Evolutionary conservation across 805 yeast genomes (phyloP), one percentile per base, ranked within the genome.

Genomic region (Scheffersomyces amazonensis): DNA sequence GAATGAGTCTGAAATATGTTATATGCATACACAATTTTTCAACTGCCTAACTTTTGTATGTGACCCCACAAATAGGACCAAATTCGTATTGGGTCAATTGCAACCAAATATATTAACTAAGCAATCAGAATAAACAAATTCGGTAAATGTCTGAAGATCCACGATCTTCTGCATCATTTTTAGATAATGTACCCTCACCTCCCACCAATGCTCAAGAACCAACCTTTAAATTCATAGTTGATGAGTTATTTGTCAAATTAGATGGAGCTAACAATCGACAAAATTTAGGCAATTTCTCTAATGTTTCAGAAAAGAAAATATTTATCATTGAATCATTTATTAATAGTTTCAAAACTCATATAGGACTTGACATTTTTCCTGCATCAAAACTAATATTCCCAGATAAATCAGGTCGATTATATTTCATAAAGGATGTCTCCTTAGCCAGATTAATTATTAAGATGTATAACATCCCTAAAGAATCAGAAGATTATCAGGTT

Each of bases 301-400:
- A 52, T 32, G 41, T 56, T 12, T 49, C 57, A 18, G 52, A 56
- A 13, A 57, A 55, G 40, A 60, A 57, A 34, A 38, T 39, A n/a
- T 45, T 46, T 30, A 54, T 63, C 17, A 51, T 68, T 19, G 52
- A 51, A 25, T 31, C 47, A 20, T 69, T 66, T 40, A 48, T 69
- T 24, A 41, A 48, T 12, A 40, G 58, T 5, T 67, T 60, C 54
- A 54, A 55, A 31, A 57, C 58, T 13, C 72, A 66, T 40, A 58
- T 68, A 16, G 73, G 73, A 9, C 29, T 40, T 28, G 62, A 89
- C 55, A 70, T 89, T 3, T 80, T 73, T 48, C 90, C 91, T 0
- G 82, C 82, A 1, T 66, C 85, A 12, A 63, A 80, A 22, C 64
- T 89, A 34, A 64, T 75, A 2, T 57, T 83, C 19, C 88, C 95